These are phyloP conservation scores for Penicillium glabrum DNA, from an alignment of 2,329 filamentous ascomycete genomes.

Conservation along the genomic window DNA sequence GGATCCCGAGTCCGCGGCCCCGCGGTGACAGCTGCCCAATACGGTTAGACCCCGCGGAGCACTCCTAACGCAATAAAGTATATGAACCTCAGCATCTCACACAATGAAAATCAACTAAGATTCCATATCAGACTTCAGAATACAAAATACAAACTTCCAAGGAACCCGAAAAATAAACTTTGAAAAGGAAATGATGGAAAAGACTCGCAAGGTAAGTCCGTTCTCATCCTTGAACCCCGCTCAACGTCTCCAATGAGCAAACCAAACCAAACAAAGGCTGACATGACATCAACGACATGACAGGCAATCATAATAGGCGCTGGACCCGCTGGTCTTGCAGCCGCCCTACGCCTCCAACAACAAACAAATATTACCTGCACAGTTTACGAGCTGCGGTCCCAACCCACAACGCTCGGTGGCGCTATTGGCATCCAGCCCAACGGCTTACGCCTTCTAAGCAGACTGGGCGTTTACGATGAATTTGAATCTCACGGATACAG, in stretches of 20 bases:
- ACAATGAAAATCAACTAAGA: not conserved
- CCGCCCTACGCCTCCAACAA: slow-evolving; percentile 11
- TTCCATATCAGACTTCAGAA: not conserved
- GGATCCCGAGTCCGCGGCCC: not conserved
- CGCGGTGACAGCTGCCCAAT: not conserved
- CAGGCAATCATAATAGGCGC: slow-evolving; percentile 18
- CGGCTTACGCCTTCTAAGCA: slow-evolving; percentile 27
- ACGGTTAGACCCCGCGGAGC: not conserved
- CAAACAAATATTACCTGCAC: slow-evolving; percentile 20
- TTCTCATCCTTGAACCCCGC: not conserved
- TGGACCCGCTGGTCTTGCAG: slow-evolving; percentile 16
- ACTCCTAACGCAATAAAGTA: not conserved
- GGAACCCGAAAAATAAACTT: not conserved
- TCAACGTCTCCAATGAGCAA: too few relatives aligned
- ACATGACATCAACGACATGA: not conserved
- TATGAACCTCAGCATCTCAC: not conserved
- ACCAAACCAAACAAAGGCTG: not conserved
- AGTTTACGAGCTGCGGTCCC: slow-evolving; percentile 29
- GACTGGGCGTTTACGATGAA: slow-evolving; percentile 26
- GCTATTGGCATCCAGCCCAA: slow-evolving; percentile 32
- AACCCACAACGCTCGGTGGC: slow-evolving; percentile 32
- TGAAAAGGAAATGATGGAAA: not conserved
- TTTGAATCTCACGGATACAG: slow-evolving; percentile 17
- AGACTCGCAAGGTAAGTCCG: not conserved
- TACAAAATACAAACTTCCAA: too few relatives aligned